These are phyloP conservation scores for Lignosus rhinocerotis DNA, from an alignment of 1,284 basidiomycete genomes.

Conservation along the genomic window DNA sequence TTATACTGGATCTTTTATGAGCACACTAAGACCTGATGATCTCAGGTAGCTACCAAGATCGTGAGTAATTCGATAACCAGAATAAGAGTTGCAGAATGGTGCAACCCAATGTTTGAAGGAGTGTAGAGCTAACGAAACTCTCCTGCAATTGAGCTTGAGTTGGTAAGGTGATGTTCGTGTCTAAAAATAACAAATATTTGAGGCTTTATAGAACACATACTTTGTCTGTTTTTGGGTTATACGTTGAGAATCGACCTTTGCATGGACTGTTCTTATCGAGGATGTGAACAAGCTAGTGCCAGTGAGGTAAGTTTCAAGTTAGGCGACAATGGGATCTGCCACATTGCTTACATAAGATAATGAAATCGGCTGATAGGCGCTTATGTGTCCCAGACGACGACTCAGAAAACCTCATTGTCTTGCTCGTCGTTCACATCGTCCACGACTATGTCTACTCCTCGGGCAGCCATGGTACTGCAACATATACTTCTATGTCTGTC, in stretches of 20 bases:
- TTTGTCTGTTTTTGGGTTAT: neutral
- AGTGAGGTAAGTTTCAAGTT: neutral
- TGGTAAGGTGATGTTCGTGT: neutral
- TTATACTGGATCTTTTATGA: neutral
- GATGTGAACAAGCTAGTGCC: no score
- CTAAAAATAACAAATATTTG: neutral
- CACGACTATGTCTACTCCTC: neutral
- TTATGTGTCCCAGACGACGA: neutral
- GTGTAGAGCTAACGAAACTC: neutral
- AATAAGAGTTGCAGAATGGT: no score
- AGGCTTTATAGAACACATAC: no score
- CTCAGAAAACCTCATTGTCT: neutral
- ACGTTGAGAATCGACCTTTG: neutral
- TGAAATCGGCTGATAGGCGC: conserved; percentile 2
- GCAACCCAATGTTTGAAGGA: neutral
- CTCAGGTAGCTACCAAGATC: no score
- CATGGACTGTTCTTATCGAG: no score
- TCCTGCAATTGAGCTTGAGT: neutral
- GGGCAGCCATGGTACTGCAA: neutral
- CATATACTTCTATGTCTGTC: neutral
- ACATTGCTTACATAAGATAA: conserved; percentile 22
- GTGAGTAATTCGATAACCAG: no score
- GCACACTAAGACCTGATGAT: no score
- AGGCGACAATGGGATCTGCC: conserved; percentile 19
- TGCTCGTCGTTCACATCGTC: neutral